Evolutionary conservation across 352 stramenopile genomes (phyloP).

Genomic region (Pythium monospermum): DNA sequence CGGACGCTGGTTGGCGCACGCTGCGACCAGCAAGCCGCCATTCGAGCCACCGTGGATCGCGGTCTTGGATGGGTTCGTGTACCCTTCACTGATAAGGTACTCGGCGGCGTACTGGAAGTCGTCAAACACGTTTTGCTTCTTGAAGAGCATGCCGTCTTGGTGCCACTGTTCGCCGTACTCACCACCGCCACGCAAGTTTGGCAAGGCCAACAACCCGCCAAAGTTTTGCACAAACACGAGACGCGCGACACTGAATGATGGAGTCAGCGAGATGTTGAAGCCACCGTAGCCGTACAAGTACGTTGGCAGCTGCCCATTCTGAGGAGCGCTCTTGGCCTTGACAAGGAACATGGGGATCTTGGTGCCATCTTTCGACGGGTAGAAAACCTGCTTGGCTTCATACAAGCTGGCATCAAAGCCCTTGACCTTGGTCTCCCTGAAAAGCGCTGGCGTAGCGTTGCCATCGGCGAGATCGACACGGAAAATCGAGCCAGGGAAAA

Average conservation of each 20-base stretch:
- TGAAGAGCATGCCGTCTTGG: conserved; percentile 90
- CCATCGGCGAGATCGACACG: conserved; percentile 52
- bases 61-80: conserved; percentile 89
- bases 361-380: conserved; percentile 91
- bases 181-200: conserved; percentile 92
- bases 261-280: conserved; percentile 94
- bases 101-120: conserved; percentile 94
- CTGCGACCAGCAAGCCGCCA: conserved; percentile 92
- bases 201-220: conserved; percentile 88
- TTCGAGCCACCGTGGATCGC: conserved; percentile 91
- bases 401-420: conserved; percentile 77
- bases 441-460: conserved; percentile 35
- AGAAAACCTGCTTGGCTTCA: conserved; percentile 83
- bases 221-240: conserved; percentile 90
- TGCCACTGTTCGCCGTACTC: conserved; percentile 92
- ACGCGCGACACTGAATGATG: conserved; percentile 82
- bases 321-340: conserved; percentile 62
- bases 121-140: conserved; percentile 94
- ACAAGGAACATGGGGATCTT: conserved; percentile 96
- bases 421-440: conserved; percentile 79
- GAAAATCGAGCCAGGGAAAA: conserved; percentile 78
- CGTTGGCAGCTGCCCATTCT: conserved; percentile 86
- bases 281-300: conserved; percentile 94
- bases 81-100: conserved; percentile 85
- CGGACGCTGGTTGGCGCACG: conserved; percentile 83